Evolutionary conservation across 345 rosid genomes (phyloP), one percentile per base, ranked within the genome.

Genomic region (Brassica nigra): DNA sequence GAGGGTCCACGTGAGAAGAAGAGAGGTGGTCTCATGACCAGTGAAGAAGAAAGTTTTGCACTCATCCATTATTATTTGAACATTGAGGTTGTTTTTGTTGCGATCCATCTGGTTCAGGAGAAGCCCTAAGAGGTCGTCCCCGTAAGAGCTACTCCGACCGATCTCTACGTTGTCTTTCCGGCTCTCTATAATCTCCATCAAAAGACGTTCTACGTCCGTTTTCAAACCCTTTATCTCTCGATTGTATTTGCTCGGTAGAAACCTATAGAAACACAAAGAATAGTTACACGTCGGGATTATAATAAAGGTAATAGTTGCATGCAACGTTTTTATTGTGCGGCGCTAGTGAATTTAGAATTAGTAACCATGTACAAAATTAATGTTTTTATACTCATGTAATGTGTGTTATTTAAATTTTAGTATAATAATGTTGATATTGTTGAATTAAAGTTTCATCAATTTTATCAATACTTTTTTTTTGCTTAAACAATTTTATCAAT

Each of bases 1-100:
- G 66, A 87, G 80, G 3, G 98, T 90, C 99, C 99, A 95, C 1
- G 99, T 95, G 57, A 95, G 94, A 52, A 93, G 82, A 30, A 91
- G 87, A 27, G 99, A 86, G 2, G 98, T 91, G 9, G 99, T 93
- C 82, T 95, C 99, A 68, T 95, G 98, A 37, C 99, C 99, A 4
- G 97, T 95, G 66, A 95, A 95, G 86, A 93, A 93, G 86, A 95
- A 93, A 30, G 99, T 95, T 62, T 95, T 95, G 88, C 97, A 91
- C 66, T 93, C 97, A 65, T 95, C 99, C 99, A 95, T 93, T 39
- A 95, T 89, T 83, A 93, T 44, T 76, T 93, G 99, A n/a, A 88
- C 74, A 71, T 88, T 87, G 49, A 88, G 62, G 61, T 86, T 87
- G 62, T 80, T 80, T 1, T 76, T 76, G 59, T 76, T 76, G 15